Evolutionary conservation across 441 rosid species (phyloP).

Genomic region (Theobroma grandiflorum): DNA sequence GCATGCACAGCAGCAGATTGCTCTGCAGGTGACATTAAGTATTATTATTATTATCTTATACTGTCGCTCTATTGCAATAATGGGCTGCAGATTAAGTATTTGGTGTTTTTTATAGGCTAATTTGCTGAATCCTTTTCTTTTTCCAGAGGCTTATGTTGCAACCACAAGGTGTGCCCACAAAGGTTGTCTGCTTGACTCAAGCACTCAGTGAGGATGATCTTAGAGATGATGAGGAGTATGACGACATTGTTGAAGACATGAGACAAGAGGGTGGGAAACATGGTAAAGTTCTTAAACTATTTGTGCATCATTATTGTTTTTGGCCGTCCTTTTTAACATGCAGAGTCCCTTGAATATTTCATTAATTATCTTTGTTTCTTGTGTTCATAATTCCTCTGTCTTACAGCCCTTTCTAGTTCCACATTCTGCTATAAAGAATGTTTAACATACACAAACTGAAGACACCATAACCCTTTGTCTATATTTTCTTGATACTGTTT

Average conservation of each 20-base stretch:
- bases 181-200: slow-evolving; percentile 77
- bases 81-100: background rate
- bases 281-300: slow-evolving; percentile 44
- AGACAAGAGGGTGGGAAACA: slow-evolving; percentile 68
- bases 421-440: slow-evolving; percentile 90
- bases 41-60: background rate
- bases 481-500: slow-evolving; percentile 42
- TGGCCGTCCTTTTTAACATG: background rate
- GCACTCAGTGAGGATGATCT: slow-evolving; percentile 69
- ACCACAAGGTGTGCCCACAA: slow-evolving; percentile 61
- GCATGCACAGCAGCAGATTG: slow-evolving; percentile 98
- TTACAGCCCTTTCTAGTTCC: slow-evolving; percentile 86
- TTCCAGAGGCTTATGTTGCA: slow-evolving; percentile 74
- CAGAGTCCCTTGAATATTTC: background rate
- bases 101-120: background rate
- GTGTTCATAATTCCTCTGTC: slow-evolving; percentile 69
- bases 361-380: slow-evolving; percentile 10
- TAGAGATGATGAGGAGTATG: slow-evolving; percentile 70
- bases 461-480: slow-evolving; percentile 67
- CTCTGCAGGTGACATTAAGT: slow-evolving; percentile 69
- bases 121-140: background rate
- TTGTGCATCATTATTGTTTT: background rate
- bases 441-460: slow-evolving; percentile 79
- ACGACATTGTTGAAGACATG: slow-evolving; percentile 79
- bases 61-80: background rate